Base-by-base conservation (phyloP, 306 rosid genomes). In the Mimosa pudica region DNA sequence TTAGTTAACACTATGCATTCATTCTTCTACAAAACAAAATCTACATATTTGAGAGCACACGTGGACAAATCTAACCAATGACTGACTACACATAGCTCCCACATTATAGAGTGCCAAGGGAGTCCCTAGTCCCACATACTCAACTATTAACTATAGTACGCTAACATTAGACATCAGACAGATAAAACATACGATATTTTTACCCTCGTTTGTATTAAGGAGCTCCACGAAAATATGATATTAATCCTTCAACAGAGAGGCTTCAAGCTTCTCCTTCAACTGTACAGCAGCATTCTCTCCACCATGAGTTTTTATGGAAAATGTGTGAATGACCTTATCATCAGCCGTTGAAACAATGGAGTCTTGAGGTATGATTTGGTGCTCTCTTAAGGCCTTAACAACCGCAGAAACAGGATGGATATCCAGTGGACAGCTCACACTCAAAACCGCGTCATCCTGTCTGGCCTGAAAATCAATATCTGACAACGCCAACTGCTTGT, bases 241-340 rank as follows among this genome's bases (percentile, higher is more conserved):
- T 67, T 73, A 69, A 42, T 85, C 84, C 77, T 84, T 89, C 17
- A 87, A 77, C 1, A 90, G 87, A 80, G 86, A 80, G 75, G 87
- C 86, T 74, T 80, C 73, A 71, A 90, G 89, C 84, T 87, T 85
- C 85, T 82, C 95, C 91, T 84, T 89, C 87, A 90, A 82, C 65
- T 85, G 86, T 79, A 82, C 86, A 5, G 92, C 89, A 38, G 85
- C 87, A 9, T 85, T 86, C 72, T 86, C 87, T 2, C 90, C 88
- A 24, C 74, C 74, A 11, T 70, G 84, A 44, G 90, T 68, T 72
- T 55, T 81, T 79, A 90, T 79, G 69, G 89, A 87, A 84, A 89
- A 89, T 2, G 92, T 83, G 74, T 90, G 92, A 61, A 89, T 76
- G 73, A 90, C 84, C 60, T 62, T 85, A 67, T 79, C 74, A 7